Evolutionary conservation across 2,329 filamentous ascomycete genomes (phyloP).

Genomic region (Cytospora mali): DNA sequence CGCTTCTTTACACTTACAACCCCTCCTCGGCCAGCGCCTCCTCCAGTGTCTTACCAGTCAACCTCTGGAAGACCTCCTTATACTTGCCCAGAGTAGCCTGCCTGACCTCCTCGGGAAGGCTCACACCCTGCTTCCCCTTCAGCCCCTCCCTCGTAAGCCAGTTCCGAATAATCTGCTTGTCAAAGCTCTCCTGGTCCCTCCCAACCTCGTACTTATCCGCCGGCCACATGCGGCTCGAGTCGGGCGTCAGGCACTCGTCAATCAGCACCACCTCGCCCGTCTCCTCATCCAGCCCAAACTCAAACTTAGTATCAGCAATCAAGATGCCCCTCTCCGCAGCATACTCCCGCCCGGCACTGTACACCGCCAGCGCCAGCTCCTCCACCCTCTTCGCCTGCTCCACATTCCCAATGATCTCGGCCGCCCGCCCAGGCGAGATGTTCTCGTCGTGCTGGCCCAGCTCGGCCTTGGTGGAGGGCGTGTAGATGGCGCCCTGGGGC

Average conservation of each 20-base stretch:
- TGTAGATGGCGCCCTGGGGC: slow-evolving; percentile 66
- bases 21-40: slow-evolving; percentile 34
- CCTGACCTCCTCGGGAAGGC: slow-evolving; percentile 72
- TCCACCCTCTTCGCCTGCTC: slow-evolving; percentile 67
- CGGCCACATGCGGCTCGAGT: slow-evolving; percentile 86
- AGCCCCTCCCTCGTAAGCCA: slow-evolving; percentile 76
- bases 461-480: slow-evolving; percentile 84
- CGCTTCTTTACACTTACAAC: not conserved
- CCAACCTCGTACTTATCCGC: slow-evolving; percentile 72
- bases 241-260: slow-evolving; percentile 85
- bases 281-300: slow-evolving; percentile 68
- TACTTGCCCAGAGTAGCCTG: slow-evolving; percentile 72
- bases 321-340: slow-evolving; percentile 70
- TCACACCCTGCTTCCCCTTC: slow-evolving; percentile 73
- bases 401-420: slow-evolving; percentile 61
- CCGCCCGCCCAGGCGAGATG: slow-evolving; percentile 71
- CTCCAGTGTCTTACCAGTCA: slow-evolving; percentile 60
- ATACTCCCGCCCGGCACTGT: slow-evolving; percentile 64
- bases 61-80: slow-evolving; percentile 70
- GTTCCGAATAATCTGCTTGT: slow-evolving; percentile 84
- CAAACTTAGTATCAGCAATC: slow-evolving; percentile 65
- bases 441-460: slow-evolving; percentile 81
- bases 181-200: slow-evolving; percentile 77
- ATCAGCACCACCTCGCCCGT: slow-evolving; percentile 72
- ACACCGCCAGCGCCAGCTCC: slow-evolving; percentile 64